These are phyloP conservation scores for Angomonas ambiguus DNA, from an alignment of 208 protist species.

Conservation along the genomic window DNA sequence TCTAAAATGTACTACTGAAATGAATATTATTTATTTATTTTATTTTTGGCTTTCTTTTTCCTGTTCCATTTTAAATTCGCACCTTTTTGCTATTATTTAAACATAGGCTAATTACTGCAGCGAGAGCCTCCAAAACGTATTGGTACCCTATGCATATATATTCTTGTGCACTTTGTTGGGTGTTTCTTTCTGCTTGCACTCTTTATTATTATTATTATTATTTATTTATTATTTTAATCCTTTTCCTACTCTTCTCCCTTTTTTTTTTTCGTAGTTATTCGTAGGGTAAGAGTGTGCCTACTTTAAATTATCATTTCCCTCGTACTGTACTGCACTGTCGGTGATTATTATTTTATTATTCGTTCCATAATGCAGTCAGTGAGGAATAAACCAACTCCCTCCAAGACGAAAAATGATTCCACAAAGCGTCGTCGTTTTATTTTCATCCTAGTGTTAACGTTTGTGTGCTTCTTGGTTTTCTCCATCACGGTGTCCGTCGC, in stretches of 20 bases:
- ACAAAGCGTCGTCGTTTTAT: not conserved
- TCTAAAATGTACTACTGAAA: no score
- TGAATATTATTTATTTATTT: not conserved
- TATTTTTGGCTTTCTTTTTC: not conserved
- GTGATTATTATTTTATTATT: no score
- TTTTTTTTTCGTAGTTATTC: no score
- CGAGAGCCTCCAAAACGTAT: not conserved
- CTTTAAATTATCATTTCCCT: no score
- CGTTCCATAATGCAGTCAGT: no score
- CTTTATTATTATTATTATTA: not conserved
- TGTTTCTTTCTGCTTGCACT: not conserved
- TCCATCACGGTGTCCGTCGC: conserved; percentile 3
- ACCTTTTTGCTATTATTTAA: not conserved
- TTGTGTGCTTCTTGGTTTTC: conserved; percentile 3
- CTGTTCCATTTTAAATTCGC: conserved; percentile 7
- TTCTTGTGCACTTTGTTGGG: not conserved
- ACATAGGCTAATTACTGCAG: not conserved
- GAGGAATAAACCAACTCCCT: no score
- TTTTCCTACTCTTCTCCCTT: not conserved
- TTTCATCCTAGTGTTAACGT: not conserved
- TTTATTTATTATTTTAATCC: not conserved
- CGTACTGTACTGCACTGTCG: no score
- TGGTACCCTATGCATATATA: not conserved
- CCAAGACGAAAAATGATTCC: not conserved
- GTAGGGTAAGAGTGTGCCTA: no score